phyloP scores from a whole-genome alignment of 257 asterid genomes.

The Catharanthus roseus region DNA sequence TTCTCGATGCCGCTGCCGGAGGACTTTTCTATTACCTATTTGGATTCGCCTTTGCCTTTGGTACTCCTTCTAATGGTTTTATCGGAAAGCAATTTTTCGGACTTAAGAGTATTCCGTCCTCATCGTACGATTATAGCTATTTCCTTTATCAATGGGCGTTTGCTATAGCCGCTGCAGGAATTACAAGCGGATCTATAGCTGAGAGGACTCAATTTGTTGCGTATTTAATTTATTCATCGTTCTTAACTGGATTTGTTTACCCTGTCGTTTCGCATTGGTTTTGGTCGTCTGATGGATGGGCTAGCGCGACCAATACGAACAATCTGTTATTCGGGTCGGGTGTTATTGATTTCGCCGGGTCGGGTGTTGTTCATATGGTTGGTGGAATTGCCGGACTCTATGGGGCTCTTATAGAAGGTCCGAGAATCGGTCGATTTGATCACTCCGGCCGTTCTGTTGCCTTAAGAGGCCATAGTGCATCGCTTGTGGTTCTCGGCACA shows the following conservation, averaged over 20 bases:
- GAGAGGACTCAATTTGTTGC: slow-evolving; percentile 88
- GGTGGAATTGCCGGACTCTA: slow-evolving; percentile 82
- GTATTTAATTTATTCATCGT: slow-evolving; percentile 61
- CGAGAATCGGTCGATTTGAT: slow-evolving; percentile 78
- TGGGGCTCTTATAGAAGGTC: slow-evolving; percentile 81
- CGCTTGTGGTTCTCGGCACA: slow-evolving; percentile 68
- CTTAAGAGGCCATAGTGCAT: slow-evolving; percentile 72
- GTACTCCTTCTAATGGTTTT: slow-evolving; percentile 72
- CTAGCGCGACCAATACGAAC: slow-evolving; percentile 40
- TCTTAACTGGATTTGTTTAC: slow-evolving; percentile 79
- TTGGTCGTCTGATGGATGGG: slow-evolving; percentile 91
- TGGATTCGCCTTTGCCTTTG: slow-evolving; percentile 87
- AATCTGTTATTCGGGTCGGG: slow-evolving; percentile 66
- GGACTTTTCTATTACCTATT: slow-evolving; percentile 78
- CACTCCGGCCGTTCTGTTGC: slow-evolving; percentile 63
- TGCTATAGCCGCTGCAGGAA: slow-evolving; percentile 96
- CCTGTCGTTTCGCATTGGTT: slow-evolving; percentile 93
- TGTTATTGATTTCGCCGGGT: slow-evolving; percentile 88
- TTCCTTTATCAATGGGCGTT: slow-evolving; percentile 91
- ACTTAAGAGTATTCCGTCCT: slow-evolving; percentile 43
- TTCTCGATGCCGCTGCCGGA: slow-evolving; percentile 93
- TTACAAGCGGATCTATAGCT: slow-evolving; percentile 88
- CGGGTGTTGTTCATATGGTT: slow-evolving; percentile 93
- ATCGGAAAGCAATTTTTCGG: slow-evolving; percentile 79
- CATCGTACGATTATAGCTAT: slow-evolving; percentile 41